These are phyloP conservation scores for Cucumis sativus DNA, from an alignment of 306 rosid genomes.

Conservation along the genomic window Cucumber_9930_V3 NC_026657.2:3617501-3618000, in stretches of 20 bases:
- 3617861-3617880: constrained; percentile 32
- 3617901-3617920: constrained; percentile 34
- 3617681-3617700: constrained; percentile 4
- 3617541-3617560: background rate
- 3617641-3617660: background rate
- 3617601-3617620: background rate
- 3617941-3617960: constrained; percentile 37
- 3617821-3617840: constrained; percentile 64
- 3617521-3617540: background rate
- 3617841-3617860: constrained; percentile 67
- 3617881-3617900: constrained; percentile 39
- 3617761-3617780: constrained; percentile 66
- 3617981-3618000: constrained; percentile 11
- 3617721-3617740: constrained; percentile 68
- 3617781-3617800: constrained; percentile 58
- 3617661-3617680: background rate
- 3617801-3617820: constrained; percentile 67
- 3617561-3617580: background rate
- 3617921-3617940: constrained; percentile 33
- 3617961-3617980: constrained; percentile 38
- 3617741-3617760: constrained; percentile 55
- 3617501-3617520: background rate
- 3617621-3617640: background rate
- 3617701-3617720: constrained; percentile 64
- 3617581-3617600: background rate